Conservation (phyloP, 2,329 filamentous ascomycete genomes). For the Diaporthe sp. region DNA sequence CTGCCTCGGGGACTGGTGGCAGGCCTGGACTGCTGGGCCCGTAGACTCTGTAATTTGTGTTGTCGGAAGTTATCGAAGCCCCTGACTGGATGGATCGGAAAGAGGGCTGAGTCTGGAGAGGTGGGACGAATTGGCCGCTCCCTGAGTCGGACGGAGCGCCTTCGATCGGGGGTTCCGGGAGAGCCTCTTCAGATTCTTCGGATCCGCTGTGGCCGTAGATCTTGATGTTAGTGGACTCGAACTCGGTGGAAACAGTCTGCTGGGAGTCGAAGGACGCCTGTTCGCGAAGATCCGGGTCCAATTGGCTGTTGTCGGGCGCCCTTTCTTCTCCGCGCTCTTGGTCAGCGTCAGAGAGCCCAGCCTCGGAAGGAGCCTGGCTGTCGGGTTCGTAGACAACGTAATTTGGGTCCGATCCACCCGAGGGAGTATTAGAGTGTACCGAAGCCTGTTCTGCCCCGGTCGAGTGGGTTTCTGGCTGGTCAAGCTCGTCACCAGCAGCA, state of each 20-base stretch:
- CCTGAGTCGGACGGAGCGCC: conserved; percentile 25
- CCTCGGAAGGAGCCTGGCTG: conserved; percentile 29
- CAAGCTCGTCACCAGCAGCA: conserved; percentile 43
- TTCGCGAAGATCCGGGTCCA: conserved; percentile 41
- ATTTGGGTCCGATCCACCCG: conserved; percentile 62
- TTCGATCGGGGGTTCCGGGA: conserved; percentile 5
- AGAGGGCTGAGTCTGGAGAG: conserved; percentile 37
- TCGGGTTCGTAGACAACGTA: conserved; percentile 62
- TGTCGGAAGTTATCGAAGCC: conserved; percentile 60
- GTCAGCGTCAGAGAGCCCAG: conserved; percentile 1
- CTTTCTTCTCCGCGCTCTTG: not conserved
- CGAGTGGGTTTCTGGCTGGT: conserved; percentile 14
- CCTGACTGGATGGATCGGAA: conserved; percentile 37
- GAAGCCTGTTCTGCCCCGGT: conserved; percentile 52
- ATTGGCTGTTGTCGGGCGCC: conserved; percentile 20
- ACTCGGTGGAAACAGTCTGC: conserved; percentile 59
- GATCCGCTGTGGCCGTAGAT: conserved; percentile 60
- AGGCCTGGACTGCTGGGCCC: conserved; percentile 55
- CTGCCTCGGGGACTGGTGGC: conserved; percentile 37
- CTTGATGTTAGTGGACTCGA: conserved; percentile 68
- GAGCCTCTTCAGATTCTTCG: conserved; percentile 37
- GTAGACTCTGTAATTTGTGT: conserved; percentile 64
- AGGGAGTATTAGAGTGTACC: conserved; percentile 54
- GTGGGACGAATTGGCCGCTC: conserved; percentile 32
- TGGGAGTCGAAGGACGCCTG: conserved; percentile 57